phyloP scores from a whole-genome alignment of 2,329 filamentous ascomycete species.

The Xylaria sp. region DNA sequence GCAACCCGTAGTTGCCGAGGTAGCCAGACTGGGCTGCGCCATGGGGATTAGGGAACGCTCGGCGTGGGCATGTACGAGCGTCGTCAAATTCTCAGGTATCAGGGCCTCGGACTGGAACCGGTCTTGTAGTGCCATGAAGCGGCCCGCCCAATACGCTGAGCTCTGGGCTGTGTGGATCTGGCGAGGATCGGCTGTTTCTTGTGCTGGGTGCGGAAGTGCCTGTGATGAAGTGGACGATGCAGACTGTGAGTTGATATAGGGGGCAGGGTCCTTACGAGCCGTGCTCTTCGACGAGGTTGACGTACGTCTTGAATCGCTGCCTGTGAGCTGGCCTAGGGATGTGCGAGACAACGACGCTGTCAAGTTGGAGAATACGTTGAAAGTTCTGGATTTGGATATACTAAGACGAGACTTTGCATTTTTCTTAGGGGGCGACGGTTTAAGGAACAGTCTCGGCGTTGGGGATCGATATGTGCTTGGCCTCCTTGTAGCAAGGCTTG shows the following conservation, averaged over 20 bases:
- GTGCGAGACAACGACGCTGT: constrained; percentile 57
- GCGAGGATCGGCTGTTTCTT: constrained; percentile 36
- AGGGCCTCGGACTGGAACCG: constrained; percentile 59
- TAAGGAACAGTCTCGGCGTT: constrained; percentile 18
- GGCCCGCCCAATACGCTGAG: constrained; percentile 69
- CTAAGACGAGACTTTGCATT: constrained; percentile 33
- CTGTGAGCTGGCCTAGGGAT: constrained; percentile 48
- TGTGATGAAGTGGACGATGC: constrained; percentile 31
- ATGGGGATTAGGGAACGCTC: constrained; percentile 31
- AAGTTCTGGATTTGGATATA: constrained; percentile 58
- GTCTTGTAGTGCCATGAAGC: constrained; percentile 68
- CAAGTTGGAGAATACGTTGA: constrained; percentile 57
- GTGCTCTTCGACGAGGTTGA: constrained; percentile 39
- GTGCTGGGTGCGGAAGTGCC: constrained; percentile 1
- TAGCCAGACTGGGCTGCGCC: constrained; percentile 27
- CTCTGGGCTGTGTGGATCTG: constrained; percentile 56
- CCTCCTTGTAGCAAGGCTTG: constrained; percentile 30
- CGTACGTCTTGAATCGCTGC: constrained; percentile 59
- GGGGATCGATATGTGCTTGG: constrained; percentile 33
- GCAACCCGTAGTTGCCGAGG: constrained; percentile 36
- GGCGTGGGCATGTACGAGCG: constrained; percentile 40
- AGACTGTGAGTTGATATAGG: constrained; percentile 17
- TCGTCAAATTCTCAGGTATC: constrained; percentile 42
- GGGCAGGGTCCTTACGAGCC: background rate
- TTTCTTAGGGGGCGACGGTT: constrained; percentile 18